These are phyloP conservation scores for Leishmania tropica DNA, from an alignment of 208 protist species.

Conservation along the genomic window DNA sequence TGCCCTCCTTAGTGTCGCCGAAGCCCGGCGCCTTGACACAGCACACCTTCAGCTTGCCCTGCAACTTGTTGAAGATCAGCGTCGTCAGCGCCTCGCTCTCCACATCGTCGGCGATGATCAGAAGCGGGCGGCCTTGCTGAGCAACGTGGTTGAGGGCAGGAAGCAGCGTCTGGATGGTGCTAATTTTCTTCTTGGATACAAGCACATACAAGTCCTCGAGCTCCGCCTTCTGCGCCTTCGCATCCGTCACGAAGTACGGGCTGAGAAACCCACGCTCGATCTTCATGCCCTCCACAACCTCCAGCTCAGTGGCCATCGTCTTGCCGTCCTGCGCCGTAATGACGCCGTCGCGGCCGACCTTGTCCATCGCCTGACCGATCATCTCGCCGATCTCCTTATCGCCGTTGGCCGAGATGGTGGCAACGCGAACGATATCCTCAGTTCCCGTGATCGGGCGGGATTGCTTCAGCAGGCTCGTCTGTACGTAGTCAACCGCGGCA, in stretches of 20 bases:
- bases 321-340: constrained; percentile 99
- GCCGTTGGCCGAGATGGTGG: constrained; percentile 99
- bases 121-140: constrained; percentile 87
- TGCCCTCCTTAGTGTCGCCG: constrained; percentile 98
- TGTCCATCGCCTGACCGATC: constrained; percentile 99
- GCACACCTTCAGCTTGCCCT: constrained; percentile 87
- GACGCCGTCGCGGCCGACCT: constrained; percentile 99
- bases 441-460: constrained; percentile 94
- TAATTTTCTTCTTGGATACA: constrained; percentile 97
- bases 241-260: constrained; percentile 99
- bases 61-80: constrained; percentile 88
- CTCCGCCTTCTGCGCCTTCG: constrained; percentile 96
- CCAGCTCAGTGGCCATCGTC: constrained; percentile 97
- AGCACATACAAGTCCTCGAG: constrained; percentile 97
- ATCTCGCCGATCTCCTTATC: constrained; percentile 98
- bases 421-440: constrained; percentile 97
- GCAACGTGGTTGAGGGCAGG: constrained; percentile 92
- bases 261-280: constrained; percentile 98
- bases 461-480: constrained; percentile 88
- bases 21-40: constrained; percentile 99
- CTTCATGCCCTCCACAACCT: constrained; percentile 98
- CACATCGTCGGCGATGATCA: constrained; percentile 99
- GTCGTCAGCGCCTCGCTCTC: constrained; percentile 97
- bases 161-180: constrained; percentile 85
- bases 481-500: constrained; percentile 92